A percentile compares a stretch with the other conserved stretches of the same genome.
These are phyloP conservation scores for Wickerhamiella galacta DNA, from an alignment of 805 yeast genomes.

Conservation along the genomic window DNA sequence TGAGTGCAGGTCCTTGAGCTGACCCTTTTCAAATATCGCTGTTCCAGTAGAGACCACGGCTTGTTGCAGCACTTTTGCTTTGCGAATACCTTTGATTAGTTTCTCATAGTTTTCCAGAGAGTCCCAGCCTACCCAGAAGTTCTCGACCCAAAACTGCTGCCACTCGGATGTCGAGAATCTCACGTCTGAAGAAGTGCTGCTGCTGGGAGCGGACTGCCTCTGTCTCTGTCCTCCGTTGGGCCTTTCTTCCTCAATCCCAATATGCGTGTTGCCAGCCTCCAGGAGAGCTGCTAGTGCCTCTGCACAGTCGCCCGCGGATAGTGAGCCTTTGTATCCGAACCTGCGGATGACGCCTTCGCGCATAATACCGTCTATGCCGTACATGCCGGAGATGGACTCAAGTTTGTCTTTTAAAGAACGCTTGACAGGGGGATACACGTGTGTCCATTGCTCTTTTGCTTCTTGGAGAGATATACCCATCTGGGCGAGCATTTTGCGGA, in stretches of 20 bases:
- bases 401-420: constrained; percentile 54
- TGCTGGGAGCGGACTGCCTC: not conserved
- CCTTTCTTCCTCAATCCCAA: not conserved
- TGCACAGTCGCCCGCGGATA: constrained; percentile 85
- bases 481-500: constrained; percentile 84
- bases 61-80: constrained; percentile 71
- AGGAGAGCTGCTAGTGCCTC: constrained; percentile 74
- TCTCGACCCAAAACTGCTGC: constrained; percentile 56
- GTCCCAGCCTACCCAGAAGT: constrained; percentile 58
- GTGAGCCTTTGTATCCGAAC: constrained; percentile 72
- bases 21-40: constrained; percentile 69
- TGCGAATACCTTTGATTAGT: constrained; percentile 53
- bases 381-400: constrained; percentile 48
- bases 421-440: constrained; percentile 68
- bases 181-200: not conserved
- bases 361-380: constrained; percentile 68
- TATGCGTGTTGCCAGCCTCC: constrained; percentile 25
- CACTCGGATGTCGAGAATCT: constrained; percentile 16
- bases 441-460: constrained; percentile 87
- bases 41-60: constrained; percentile 76
- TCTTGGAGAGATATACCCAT: constrained; percentile 86
- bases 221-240: constrained; percentile 1
- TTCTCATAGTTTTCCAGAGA: constrained; percentile 36
- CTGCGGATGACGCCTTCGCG: constrained; percentile 76
- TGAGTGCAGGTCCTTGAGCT: constrained; percentile 60